A percentile compares a stretch with the other conserved stretches of the same genome.
Conservation (phyloP, 2,329 filamentous ascomycete genomes). For the Aspergillus uvarum region DNA sequence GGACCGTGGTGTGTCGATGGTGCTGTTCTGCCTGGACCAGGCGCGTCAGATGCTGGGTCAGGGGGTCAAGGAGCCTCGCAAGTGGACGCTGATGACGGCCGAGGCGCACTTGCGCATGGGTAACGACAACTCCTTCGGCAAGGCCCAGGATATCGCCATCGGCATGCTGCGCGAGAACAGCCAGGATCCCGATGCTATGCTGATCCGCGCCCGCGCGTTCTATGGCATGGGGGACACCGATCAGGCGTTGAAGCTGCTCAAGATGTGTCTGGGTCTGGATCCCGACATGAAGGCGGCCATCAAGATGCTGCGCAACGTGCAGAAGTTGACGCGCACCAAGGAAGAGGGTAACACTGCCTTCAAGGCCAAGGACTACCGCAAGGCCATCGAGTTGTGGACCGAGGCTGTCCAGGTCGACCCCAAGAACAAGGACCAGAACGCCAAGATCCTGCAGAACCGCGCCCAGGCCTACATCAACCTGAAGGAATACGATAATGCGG, state of each 20-base stretch:
- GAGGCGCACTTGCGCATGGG: constrained; percentile 93
- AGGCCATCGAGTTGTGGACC: constrained; percentile 81
- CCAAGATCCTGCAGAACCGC: constrained; percentile 91
- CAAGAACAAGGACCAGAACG: constrained; percentile 84
- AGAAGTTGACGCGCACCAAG: constrained; percentile 91
- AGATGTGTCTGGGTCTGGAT: constrained; percentile 84
- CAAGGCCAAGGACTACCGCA: constrained; percentile 77
- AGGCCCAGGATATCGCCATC: constrained; percentile 92
- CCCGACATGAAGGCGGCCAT: constrained; percentile 87
- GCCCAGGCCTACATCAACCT: constrained; percentile 77
- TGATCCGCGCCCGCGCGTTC: constrained; percentile 80
- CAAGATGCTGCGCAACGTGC: constrained; percentile 83
- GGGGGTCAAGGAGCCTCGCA: constrained; percentile 77
- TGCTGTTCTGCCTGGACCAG: constrained; percentile 84
- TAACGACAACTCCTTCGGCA: constrained; percentile 80
- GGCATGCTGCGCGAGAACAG: constrained; percentile 78
- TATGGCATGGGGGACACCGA: constrained; percentile 94
- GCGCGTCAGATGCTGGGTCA: constrained; percentile 77
- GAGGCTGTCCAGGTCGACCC: constrained; percentile 83
- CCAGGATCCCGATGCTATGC: constrained; percentile 89
- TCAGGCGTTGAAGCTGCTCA: constrained; percentile 89
- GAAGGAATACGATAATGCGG: constrained; percentile 78
- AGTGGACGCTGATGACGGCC: constrained; percentile 90
- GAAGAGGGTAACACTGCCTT: constrained; percentile 88
- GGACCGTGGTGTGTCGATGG: constrained; percentile 84